Evolutionary conservation across 768 basidiomycete genomes (phyloP).

Genomic region (Termitomyces heimii): DNA sequence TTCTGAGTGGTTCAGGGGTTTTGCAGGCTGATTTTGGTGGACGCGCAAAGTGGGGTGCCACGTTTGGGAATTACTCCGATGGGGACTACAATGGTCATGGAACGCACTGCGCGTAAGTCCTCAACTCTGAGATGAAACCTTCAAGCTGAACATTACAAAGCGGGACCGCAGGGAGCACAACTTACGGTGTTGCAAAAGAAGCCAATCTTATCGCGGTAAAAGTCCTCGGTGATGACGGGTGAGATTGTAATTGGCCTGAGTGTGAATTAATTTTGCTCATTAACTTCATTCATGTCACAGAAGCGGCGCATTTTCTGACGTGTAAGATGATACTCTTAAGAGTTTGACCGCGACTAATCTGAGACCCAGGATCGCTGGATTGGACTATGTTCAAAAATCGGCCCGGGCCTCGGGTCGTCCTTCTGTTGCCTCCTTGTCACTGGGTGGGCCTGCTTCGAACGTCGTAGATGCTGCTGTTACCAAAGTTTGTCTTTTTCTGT

Average conservation of each 20-base stretch:
- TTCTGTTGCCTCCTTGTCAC: background rate
- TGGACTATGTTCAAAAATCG: background rate
- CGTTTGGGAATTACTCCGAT: background rate
- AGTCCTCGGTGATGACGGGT: background rate
- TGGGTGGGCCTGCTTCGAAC: background rate
- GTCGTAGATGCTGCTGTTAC: background rate
- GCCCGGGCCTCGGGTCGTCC: background rate
- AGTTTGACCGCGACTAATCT: background rate
- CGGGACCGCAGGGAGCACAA: background rate
- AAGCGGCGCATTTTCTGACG: background rate
- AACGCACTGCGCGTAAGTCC: background rate
- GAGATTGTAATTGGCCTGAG: background rate
- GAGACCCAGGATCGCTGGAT: background rate
- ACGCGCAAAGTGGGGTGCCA: background rate
- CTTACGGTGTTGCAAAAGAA: background rate
- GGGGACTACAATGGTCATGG: background rate
- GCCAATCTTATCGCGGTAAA: background rate
- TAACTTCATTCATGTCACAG: background rate
- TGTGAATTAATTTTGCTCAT: too few species aligned
- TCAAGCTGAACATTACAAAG: background rate
- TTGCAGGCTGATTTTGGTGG: background rate
- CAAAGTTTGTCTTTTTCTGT: background rate
- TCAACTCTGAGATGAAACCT: background rate
- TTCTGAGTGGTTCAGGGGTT: background rate
- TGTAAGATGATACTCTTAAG: background rate